A percentile compares a stretch with the other conserved stretches of the same genome.
phyloP scores from a whole-genome alignment of 2,329 filamentous ascomycete species.

The Fusarium cyanostomum region DNA sequence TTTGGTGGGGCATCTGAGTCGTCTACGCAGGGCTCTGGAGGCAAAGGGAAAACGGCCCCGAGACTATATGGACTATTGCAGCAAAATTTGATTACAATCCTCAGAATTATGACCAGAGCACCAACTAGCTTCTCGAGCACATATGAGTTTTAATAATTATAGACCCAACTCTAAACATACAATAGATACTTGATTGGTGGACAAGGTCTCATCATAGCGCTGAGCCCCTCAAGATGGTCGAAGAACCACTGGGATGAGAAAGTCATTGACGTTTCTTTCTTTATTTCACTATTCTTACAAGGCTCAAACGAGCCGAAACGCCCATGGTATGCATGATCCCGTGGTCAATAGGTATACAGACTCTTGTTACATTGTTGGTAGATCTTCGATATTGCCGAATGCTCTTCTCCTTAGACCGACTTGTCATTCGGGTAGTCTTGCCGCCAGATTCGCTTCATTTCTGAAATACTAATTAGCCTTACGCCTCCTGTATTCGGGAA shows the following conservation, averaged over 20 bases:
- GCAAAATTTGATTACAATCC: too few species aligned
- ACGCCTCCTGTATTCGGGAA: neutral
- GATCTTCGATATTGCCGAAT: slow-evolving; percentile 31
- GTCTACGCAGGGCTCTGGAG: slow-evolving; percentile 18
- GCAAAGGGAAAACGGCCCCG: neutral
- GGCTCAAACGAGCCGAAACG: slow-evolving; percentile 46
- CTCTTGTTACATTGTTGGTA: slow-evolving; percentile 43
- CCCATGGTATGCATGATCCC: slow-evolving; percentile 47
- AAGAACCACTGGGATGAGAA: neutral
- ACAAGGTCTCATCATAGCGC: too few species aligned
- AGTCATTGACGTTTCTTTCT: slow-evolving; percentile 6
- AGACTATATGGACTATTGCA: neutral
- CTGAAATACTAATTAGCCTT: slow-evolving; percentile 44
- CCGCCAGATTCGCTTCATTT: slow-evolving; percentile 58
- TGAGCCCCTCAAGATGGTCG: too few species aligned
- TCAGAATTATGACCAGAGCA: too few species aligned
- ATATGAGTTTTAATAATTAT: too few species aligned
- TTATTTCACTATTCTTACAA: slow-evolving; percentile 44
- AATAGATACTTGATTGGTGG: too few species aligned
- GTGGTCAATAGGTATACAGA: slow-evolving; percentile 44
- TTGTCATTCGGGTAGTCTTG: slow-evolving; percentile 51
- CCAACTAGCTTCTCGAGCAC: too few species aligned
- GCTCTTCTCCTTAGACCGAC: slow-evolving; percentile 41
- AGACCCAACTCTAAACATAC: too few species aligned
- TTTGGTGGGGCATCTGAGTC: slow-evolving; percentile 35